Evolutionary conservation across 108 stramenopile species (phyloP), one percentile per base, ranked within the genome.

Genomic region (Tribonema minus): DNA sequence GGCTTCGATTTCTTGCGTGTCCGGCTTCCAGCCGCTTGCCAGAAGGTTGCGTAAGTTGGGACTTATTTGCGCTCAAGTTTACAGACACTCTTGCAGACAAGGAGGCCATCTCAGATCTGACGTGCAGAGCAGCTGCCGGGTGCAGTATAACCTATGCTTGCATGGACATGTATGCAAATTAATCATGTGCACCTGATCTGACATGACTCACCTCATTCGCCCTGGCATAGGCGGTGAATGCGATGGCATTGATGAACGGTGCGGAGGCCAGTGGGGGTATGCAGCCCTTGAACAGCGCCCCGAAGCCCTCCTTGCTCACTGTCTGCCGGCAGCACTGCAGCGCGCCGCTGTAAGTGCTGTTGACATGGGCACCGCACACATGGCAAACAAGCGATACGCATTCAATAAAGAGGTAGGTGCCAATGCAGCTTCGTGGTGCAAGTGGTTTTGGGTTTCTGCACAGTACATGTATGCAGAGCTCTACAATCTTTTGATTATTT

Each of bases 211-310:
- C 71, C 64, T 91, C 82, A 1, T 90, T 87, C 30, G 89, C 88
- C 32, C 75, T 70, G 0, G 92, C 92, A 70, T 94, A 94, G 1
- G 90, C 84, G 5, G 90, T 76, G 86, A 96, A 96, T 71, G 92
- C 88, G 32, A 94, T 85, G 27, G 93, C 93, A 76, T 96, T 94
- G 5, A 94, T 86, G 6, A 91, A 74, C 3, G 90, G 81, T 3
- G 95, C 92, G 20, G 92, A 82, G 25, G 89, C 87, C 37, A 96
- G 76, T 0, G 95, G 95, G 0, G 92, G 87, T 2, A 74, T 72
- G 88, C 94, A 90, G 26, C 95, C 95, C 31, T 89, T 90, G 83
- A 92, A 96, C 7, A 96, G 87, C 0, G 92, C 90, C 66, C 62
- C 25, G 32, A 68, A 60, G 12, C 66, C 86, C 72, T 37, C 72